Base-by-base conservation (phyloP, 2,329 filamentous ascomycete species). In the Penicillium concentricum region DNA sequence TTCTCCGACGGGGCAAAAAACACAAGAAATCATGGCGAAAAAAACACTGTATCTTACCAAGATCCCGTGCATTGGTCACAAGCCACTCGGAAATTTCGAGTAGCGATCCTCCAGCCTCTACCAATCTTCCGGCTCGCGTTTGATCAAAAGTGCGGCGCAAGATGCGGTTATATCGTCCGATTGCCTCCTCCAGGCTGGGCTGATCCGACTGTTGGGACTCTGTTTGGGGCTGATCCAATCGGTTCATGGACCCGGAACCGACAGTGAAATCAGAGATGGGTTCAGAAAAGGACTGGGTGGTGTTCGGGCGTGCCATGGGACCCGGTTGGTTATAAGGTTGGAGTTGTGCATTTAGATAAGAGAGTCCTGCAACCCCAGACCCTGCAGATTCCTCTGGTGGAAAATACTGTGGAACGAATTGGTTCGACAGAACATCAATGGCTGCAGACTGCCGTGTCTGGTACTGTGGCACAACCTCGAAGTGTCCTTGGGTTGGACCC, bases 391-490 rank as follows among this genome's bases (percentile, higher is more conserved):
- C 87, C 75, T 80, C 82, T 66, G 83, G 77, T 66, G 79, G 72
- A 76, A 91, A 92, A 80, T 94, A 96, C 70, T 88, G 87, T 78
- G 87, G 82, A 71, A 87, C 82, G 59, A 91, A 85, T 72, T 82
- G 82, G 70, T 77, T 86, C 71, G 86, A 79, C 74, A 92, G 82
- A 77, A 91, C 89, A 73, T 91, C 89, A 77, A 94, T 84, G 59
- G 84, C 85, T 81, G 88, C 85, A 77, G 88, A 84, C 71, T 91
- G 89, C 79, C 89, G 87, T 66, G 86, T 80, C 69, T 87, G 83
- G 78, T 91, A 95, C 71, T 87, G 87, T 77, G 87, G 83, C 72
- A 87, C 85, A 70, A 85, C 79, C 75, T 93, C 89, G 78, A 95
- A 96, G 66, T 81, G 75, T 59, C 76, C 88, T 81, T 78, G 84